These are phyloP conservation scores for Leptographium wingfieldii DNA, from an alignment of 2,329 filamentous ascomycete genomes.

Conservation along the genomic window DNA sequence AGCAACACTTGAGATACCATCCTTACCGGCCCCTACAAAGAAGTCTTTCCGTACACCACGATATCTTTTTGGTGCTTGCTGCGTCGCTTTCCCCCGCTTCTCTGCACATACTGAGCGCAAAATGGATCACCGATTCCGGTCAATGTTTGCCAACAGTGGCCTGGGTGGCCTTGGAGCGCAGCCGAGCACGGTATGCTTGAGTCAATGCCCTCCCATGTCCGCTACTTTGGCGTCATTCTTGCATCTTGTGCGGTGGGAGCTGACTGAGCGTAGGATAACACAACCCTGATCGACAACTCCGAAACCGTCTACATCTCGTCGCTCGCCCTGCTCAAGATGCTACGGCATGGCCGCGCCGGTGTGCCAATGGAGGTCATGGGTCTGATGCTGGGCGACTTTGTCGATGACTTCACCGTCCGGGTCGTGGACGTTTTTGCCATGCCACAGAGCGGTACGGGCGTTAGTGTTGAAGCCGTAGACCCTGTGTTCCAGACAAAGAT, in stretches of 20 bases:
- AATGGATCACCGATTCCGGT: constrained; percentile 79
- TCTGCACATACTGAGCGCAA: constrained; percentile 13
- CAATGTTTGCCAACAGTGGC: constrained; percentile 69
- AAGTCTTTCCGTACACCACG: background rate
- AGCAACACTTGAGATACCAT: background rate
- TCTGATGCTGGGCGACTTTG: constrained; percentile 95
- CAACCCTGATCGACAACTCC: constrained; percentile 91
- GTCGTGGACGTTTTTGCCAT: constrained; percentile 99
- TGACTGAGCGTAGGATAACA: constrained; percentile 54
- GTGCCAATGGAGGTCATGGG: constrained; percentile 99
- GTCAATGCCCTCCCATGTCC: constrained; percentile 2
- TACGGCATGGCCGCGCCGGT: constrained; percentile 90
- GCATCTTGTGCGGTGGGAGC: background rate
- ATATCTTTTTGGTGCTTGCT: background rate
- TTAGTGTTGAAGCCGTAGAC: constrained; percentile 96
- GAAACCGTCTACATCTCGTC: constrained; percentile 99
- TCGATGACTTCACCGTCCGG: constrained; percentile 96
- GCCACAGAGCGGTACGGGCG: constrained; percentile 96
- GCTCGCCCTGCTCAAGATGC: constrained; percentile 93
- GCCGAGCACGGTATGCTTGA: constrained; percentile 47
- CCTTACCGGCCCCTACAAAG: background rate
- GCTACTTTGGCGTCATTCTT: background rate
- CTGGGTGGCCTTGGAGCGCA: constrained; percentile 51
- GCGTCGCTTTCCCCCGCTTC: constrained; percentile 5
- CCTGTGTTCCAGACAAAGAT: constrained; percentile 99